These are phyloP conservation scores for Pseudozyma hubeiensis DNA, from an alignment of 1,284 basidiomycete genomes.

Conservation along the genomic window DNA sequence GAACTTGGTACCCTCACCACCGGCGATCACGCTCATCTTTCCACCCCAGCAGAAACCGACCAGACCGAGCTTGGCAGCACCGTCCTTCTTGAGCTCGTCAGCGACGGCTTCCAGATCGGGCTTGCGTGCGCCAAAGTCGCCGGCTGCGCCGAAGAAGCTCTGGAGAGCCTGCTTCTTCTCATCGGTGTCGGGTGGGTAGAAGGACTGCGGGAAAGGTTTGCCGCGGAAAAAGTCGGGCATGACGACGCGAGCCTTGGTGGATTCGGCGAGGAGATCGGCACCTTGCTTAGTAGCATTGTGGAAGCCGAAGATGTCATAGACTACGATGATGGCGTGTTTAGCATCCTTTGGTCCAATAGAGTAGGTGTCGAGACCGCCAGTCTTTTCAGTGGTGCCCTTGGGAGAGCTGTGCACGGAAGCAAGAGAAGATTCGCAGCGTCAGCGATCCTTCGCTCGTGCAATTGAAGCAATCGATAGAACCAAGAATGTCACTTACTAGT, in stretches of 20 bases:
- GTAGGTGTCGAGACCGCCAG: slow-evolving; percentile 56
- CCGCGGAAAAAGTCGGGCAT: slow-evolving; percentile 78
- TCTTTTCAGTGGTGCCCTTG: slow-evolving; percentile 69
- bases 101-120: slow-evolving; percentile 73
- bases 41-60: slow-evolving; percentile 71
- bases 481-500: slow-evolving; percentile 64
- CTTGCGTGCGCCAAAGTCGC: slow-evolving; percentile 71
- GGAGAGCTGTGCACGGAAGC: slow-evolving; percentile 58
- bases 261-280: slow-evolving; percentile 73
- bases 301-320: slow-evolving; percentile 78
- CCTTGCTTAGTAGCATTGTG: slow-evolving; percentile 71
- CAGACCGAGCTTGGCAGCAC: slow-evolving; percentile 72
- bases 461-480: too few relatives aligned
- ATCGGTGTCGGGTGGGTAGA: slow-evolving; percentile 73
- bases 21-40: slow-evolving; percentile 49
- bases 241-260: slow-evolving; percentile 71
- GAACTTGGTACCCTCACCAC: slow-evolving; percentile 52
- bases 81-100: slow-evolving; percentile 71
- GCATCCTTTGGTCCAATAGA: slow-evolving; percentile 69
- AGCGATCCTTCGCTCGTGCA: background rate
- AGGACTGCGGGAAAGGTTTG: slow-evolving; percentile 72
- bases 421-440: background rate
- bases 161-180: slow-evolving; percentile 71
- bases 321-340: slow-evolving; percentile 74
- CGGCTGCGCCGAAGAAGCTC: slow-evolving; percentile 66